A percentile compares a stretch with the other conserved stretches of the same genome.
phyloP scores from a whole-genome alignment of 257 asterid species.

The Solanum habrochaites region DNA sequence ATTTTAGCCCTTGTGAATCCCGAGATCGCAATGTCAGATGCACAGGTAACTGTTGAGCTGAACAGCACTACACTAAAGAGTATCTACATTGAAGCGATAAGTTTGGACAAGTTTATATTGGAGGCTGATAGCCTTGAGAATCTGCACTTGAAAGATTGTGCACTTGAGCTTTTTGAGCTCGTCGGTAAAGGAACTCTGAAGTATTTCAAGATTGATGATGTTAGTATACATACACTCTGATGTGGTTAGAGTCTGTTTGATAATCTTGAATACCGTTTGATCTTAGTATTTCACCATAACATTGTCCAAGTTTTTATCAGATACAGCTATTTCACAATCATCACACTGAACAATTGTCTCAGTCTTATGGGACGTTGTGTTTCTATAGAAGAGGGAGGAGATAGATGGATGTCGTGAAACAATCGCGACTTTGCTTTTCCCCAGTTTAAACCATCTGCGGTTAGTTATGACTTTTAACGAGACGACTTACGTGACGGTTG shows the following conservation, averaged over 20 bases:
- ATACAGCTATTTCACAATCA: constrained; percentile 77
- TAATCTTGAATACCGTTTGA: constrained; percentile 74
- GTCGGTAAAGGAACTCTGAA: constrained; percentile 67
- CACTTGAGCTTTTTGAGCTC: constrained; percentile 67
- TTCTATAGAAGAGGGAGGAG: constrained; percentile 87
- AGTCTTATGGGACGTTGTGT: constrained; percentile 87
- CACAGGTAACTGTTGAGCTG: constrained; percentile 58
- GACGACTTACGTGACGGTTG: constrained; percentile 24
- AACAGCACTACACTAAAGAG: constrained; percentile 59
- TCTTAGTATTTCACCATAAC: constrained; percentile 74
- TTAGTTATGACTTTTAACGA: constrained; percentile 64
- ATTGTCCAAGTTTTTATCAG: constrained; percentile 74
- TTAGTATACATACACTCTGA: constrained; percentile 83
- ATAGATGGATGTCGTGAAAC: constrained; percentile 69
- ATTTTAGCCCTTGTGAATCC: constrained; percentile 46
- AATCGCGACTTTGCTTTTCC: constrained; percentile 74
- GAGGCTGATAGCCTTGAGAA: constrained; percentile 75
- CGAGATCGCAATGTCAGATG: constrained; percentile 73
- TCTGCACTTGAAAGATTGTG: constrained; percentile 75
- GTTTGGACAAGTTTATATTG: constrained; percentile 69
- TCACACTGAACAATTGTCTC: constrained; percentile 58
- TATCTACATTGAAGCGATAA: constrained; percentile 66
- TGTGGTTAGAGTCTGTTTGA: constrained; percentile 67
- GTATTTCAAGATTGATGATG: constrained; percentile 71
- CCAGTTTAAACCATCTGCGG: constrained; percentile 50